Conservation (phyloP, 805 yeast species). For the Saccharomycopsis lassenensis region DNA sequence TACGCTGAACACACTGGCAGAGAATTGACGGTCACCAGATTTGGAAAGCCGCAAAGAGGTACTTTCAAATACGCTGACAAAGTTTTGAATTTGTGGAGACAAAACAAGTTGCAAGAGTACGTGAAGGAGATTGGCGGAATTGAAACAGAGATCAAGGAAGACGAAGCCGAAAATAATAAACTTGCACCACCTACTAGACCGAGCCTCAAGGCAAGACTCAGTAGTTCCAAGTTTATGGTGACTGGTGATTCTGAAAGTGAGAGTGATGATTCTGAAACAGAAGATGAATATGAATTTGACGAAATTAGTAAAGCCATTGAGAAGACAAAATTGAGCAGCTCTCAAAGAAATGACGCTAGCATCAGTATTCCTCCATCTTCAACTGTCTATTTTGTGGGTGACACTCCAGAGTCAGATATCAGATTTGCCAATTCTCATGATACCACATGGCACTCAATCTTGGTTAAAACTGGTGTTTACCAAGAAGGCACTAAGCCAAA, state of each 20-base stretch:
- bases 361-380: constrained; percentile 70
- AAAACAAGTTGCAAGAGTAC: constrained; percentile 64
- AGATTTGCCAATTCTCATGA: constrained; percentile 83
- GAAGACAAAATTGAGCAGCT: constrained; percentile 20
- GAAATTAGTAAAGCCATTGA: constrained; percentile 10
- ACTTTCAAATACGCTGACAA: constrained; percentile 78
- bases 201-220: constrained; percentile 10
- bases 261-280: constrained; percentile 25
- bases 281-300: constrained; percentile 21
- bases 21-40: constrained; percentile 68
- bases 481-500: constrained; percentile 71
- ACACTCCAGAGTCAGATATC: constrained; percentile 82
- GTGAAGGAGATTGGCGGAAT: constrained; percentile 37
- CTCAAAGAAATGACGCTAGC: too few relatives aligned
- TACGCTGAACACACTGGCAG: constrained; percentile 78
- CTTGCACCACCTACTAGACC: constrained; percentile 9
- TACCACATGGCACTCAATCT: constrained; percentile 72
- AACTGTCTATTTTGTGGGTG: constrained; percentile 83
- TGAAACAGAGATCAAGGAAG: constrained; percentile 30
- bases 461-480: constrained; percentile 82
- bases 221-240: constrained; percentile 18
- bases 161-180: constrained; percentile 21
- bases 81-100: constrained; percentile 67
- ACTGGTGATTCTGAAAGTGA: constrained; percentile 23
- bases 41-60: constrained; percentile 84